phyloP scores from a whole-genome alignment of 768 basidiomycete species.

The Leccinum pellstonianum region DNA sequence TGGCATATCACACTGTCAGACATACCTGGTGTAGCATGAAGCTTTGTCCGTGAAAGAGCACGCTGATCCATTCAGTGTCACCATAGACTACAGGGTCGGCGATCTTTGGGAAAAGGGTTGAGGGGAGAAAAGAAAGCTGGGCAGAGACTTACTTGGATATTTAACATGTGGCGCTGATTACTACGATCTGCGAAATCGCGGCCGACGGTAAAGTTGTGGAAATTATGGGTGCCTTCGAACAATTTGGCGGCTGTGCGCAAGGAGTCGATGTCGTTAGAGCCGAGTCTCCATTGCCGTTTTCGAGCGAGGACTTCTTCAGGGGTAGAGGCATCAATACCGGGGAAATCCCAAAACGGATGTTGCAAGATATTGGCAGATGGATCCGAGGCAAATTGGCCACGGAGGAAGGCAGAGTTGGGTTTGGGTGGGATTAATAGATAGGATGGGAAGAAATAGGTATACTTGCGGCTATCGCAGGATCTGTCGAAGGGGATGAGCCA shows the following conservation, averaged over 20 bases:
- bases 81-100: conserved; percentile 86
- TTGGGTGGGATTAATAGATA: conserved; percentile 91
- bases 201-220: conserved; percentile 95
- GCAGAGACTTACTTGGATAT: conserved; percentile 58
- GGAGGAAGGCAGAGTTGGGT: conserved; percentile 63
- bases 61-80: conserved; percentile 91
- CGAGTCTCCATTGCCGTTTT: conserved; percentile 72
- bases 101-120: conserved; percentile 44
- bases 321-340: conserved; percentile 37
- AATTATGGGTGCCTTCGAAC: conserved; percentile 92
- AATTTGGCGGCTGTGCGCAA: conserved; percentile 57
- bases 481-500: conserved; percentile 38
- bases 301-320: conserved; percentile 59
- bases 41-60: conserved; percentile 93
- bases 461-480: conserved; percentile 91
- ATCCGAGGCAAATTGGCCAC: conserved; percentile 34
- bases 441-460: conserved; percentile 95
- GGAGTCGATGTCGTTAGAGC: conserved; percentile 48
- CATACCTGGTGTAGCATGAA: conserved; percentile 98
- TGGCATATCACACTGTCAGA: conserved; percentile 13
- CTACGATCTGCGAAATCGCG: conserved; percentile 82
- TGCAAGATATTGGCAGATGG: conserved; percentile 21
- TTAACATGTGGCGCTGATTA: conserved; percentile 85
- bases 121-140: background rate
- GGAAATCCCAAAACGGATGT: conserved; percentile 64